These are phyloP conservation scores for Penicillium verrucosum DNA, from an alignment of 2,329 filamentous ascomycete species.

Conservation along the genomic window DNA sequence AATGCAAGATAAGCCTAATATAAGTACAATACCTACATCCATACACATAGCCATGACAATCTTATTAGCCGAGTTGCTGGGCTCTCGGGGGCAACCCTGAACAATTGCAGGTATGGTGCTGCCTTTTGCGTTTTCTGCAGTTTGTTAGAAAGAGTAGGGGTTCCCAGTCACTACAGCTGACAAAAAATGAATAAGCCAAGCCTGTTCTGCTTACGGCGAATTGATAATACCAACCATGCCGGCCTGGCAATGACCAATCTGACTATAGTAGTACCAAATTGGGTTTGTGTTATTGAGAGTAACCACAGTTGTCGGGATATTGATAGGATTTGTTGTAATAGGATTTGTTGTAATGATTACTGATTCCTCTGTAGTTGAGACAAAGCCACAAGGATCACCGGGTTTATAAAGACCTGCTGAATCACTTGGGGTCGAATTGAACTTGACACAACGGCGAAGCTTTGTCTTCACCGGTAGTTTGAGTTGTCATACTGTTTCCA, in stretches of 20 bases:
- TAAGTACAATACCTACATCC: no score
- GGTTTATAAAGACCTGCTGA: constrained; percentile 49
- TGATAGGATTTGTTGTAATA: not conserved
- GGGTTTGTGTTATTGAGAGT: constrained; percentile 60
- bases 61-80: not conserved
- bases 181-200: not conserved
- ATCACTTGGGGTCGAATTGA: constrained; percentile 53
- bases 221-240: constrained; percentile 78
- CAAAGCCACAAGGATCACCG: constrained; percentile 50
- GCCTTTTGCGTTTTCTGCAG: constrained; percentile 4
- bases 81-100: constrained; percentile 2
- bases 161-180: constrained; percentile 7
- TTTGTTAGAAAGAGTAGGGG: constrained; percentile 11
- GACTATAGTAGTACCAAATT: constrained; percentile 76
- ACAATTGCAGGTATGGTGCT: constrained; percentile 2
- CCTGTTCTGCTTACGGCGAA: constrained; percentile 39
- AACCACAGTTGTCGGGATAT: not conserved
- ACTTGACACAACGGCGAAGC: constrained; percentile 51
- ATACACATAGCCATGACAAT: not conserved
- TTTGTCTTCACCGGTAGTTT: constrained; percentile 40
- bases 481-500: not conserved
- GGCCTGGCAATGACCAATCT: constrained; percentile 68
- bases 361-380: constrained; percentile 1
- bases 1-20: no score
- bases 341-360: not conserved